Evolutionary conservation across 139 green algal species (phyloP).

Genomic region (Protoeuglena noctilucae): DNA sequence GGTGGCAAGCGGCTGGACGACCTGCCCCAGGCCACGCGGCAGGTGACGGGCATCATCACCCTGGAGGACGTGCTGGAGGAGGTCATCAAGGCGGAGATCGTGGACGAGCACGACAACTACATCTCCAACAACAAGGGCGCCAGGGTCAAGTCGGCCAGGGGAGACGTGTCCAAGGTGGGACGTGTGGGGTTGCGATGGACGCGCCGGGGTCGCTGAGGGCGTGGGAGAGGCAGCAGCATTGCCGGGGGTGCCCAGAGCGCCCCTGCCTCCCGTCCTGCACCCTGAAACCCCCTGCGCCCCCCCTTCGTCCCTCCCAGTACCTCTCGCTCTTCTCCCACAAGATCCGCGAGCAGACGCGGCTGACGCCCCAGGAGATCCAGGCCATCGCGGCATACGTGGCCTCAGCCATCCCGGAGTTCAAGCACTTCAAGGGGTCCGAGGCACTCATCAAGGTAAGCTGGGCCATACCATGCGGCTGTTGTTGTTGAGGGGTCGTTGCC

Average conservation of each 20-base stretch:
- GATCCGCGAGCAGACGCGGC: slow-evolving; percentile 4
- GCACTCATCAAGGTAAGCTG: slow-evolving; percentile 14
- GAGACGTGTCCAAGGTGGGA: slow-evolving; percentile 21
- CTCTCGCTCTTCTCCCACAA: slow-evolving; percentile 35
- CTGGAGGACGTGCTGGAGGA: slow-evolving; percentile 47
- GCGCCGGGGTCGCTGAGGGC: too few species aligned
- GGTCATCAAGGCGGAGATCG: slow-evolving; percentile 35
- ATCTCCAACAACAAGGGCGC: slow-evolving; percentile 10
- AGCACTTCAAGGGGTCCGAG: neutral
- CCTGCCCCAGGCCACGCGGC: neutral
- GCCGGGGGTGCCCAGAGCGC: too few species aligned
- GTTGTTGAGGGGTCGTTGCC: slow-evolving; percentile 2
- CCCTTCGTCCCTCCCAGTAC: too few species aligned
- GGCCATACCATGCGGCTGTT: neutral
- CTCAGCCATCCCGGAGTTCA: slow-evolving; percentile 11
- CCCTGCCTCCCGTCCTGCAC: too few species aligned
- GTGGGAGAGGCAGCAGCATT: too few species aligned
- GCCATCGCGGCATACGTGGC: slow-evolving; percentile 30
- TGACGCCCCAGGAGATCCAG: slow-evolving; percentile 23
- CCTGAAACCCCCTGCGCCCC: too few species aligned
- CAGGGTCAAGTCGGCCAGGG: neutral
- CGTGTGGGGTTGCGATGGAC: too few species aligned
- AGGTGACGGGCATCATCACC: slow-evolving; percentile 41
- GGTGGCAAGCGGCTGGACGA: neutral
- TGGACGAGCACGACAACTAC: slow-evolving; percentile 39